Percentiles rank a stretch among this genome's conserved stretches.
These are phyloP conservation scores for Phellinidium pouzarii DNA, from an alignment of 1,284 basidiomycete species.

Conservation along the genomic window DNA sequence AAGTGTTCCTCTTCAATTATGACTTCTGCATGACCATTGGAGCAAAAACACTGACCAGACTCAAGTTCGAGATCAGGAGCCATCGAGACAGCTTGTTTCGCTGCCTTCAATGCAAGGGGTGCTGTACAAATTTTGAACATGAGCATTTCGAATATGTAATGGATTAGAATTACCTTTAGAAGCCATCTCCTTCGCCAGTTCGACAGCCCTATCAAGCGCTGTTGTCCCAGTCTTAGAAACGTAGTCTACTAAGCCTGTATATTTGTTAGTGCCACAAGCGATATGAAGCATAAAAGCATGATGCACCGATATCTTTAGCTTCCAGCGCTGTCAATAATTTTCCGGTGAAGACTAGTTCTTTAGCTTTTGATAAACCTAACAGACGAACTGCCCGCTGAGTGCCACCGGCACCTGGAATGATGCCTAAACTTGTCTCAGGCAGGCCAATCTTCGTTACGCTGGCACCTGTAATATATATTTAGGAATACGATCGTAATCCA, in stretches of 20 bases:
- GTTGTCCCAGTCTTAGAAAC: slow-evolving; percentile 52
- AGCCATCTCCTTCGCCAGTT: slow-evolving; percentile 59
- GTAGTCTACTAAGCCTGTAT: slow-evolving; percentile 72
- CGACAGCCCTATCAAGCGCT: slow-evolving; percentile 61
- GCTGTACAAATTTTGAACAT: slow-evolving; percentile 39
- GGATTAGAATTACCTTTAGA: slow-evolving; percentile 56
- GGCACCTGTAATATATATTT: slow-evolving; percentile 30
- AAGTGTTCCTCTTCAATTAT: slow-evolving; percentile 18
- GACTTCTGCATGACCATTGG: not conserved
- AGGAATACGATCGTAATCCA: too few species aligned
- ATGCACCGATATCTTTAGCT: slow-evolving; percentile 75
- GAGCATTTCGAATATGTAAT: slow-evolving; percentile 4
- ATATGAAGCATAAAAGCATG: too few species aligned
- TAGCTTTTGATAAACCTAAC: slow-evolving; percentile 77
- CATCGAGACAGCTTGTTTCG: slow-evolving; percentile 82
- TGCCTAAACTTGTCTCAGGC: slow-evolving; percentile 81
- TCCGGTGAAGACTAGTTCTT: slow-evolving; percentile 83
- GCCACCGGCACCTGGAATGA: slow-evolving; percentile 94
- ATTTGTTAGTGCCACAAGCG: too few species aligned
- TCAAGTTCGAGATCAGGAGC: slow-evolving; percentile 75
- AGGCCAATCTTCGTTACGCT: slow-evolving; percentile 74
- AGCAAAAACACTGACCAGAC: slow-evolving; percentile 40
- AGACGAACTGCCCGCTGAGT: slow-evolving; percentile 83
- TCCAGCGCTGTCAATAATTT: slow-evolving; percentile 58
- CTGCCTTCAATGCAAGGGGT: slow-evolving; percentile 82